These are phyloP conservation scores for Camillea tinctor DNA, from an alignment of 2,329 filamentous ascomycete genomes.

Conservation along the genomic window DNA sequence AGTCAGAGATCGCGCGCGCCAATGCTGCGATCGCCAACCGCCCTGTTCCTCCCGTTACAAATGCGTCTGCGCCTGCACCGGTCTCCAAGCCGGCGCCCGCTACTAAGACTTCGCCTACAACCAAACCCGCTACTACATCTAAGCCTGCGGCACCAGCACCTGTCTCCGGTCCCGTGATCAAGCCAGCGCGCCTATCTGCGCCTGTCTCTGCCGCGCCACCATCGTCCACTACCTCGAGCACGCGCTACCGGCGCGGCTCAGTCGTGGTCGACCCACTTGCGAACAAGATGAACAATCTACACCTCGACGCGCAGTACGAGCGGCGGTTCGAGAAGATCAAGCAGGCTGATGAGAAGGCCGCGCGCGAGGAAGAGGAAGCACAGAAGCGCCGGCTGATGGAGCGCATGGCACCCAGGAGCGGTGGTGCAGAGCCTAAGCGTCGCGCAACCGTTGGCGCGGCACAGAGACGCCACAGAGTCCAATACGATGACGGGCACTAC, in stretches of 20 bases:
- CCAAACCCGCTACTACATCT: conserved; percentile 2
- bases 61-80: not conserved
- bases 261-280: conserved; percentile 33
- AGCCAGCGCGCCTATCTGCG: too few species aligned
- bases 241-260: conserved; percentile 28
- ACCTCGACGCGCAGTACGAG: conserved; percentile 30
- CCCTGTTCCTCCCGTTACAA: conserved; percentile 23
- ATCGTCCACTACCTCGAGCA: conserved; percentile 24
- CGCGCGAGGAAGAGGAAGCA: conserved; percentile 36
- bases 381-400: conserved; percentile 40
- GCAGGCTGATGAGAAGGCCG: conserved; percentile 24
- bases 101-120: not conserved
- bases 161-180: too few species aligned
- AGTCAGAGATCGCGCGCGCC: conserved; percentile 38
- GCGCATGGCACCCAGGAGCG: conserved; percentile 36
- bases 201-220: conserved; percentile 14
- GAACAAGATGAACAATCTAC: conserved; percentile 31
- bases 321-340: conserved; percentile 28
- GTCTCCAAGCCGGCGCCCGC: too few species aligned
- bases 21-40: conserved; percentile 44
- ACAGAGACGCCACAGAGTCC: conserved; percentile 35
- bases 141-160: too few species aligned
- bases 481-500: conserved; percentile 40
- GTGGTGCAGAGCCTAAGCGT: conserved; percentile 23
- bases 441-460: conserved; percentile 37